A percentile compares a stretch with the other conserved stretches of the same genome.
Conservation (phyloP, 2,329 filamentous ascomycete species). For the Aspergillus nomiae region DNA sequence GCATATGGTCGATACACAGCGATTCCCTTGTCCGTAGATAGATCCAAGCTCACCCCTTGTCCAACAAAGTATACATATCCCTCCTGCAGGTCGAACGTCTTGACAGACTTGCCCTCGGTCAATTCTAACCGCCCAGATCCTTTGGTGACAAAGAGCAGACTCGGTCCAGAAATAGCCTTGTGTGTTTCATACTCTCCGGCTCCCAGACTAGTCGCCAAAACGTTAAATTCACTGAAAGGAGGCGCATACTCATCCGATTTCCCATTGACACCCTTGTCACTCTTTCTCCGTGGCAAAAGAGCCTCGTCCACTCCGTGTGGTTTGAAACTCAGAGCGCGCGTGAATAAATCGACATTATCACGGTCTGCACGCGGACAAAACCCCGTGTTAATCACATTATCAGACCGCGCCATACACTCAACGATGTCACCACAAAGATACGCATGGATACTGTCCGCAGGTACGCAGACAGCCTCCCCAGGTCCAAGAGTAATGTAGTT, state of each 20-base stretch:
- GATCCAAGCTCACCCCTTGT: slow-evolving; percentile 54
- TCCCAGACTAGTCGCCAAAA: slow-evolving; percentile 62
- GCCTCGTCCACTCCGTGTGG: slow-evolving; percentile 62
- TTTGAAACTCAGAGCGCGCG: slow-evolving; percentile 63
- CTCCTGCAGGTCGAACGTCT: slow-evolving; percentile 57
- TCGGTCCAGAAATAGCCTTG: slow-evolving; percentile 59
- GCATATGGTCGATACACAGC: slow-evolving; percentile 53
- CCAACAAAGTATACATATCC: slow-evolving; percentile 70
- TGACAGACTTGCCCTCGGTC: slow-evolving; percentile 42
- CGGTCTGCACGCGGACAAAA: slow-evolving; percentile 70
- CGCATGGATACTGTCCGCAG: slow-evolving; percentile 73
- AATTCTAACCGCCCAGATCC: slow-evolving; percentile 61
- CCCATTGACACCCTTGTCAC: slow-evolving; percentile 56
- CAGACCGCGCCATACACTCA: slow-evolving; percentile 75
- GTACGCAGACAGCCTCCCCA: slow-evolving; percentile 70
- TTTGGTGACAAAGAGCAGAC: slow-evolving; percentile 63
- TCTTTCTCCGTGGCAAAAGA: slow-evolving; percentile 53
- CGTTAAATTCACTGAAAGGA: slow-evolving; percentile 71
- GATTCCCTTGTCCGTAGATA: slow-evolving; percentile 47
- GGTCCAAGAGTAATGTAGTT: slow-evolving; percentile 69
- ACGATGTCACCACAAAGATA: slow-evolving; percentile 74
- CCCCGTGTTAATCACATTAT: slow-evolving; percentile 74
- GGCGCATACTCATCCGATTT: slow-evolving; percentile 67
- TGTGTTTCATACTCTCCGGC: slow-evolving; percentile 62
- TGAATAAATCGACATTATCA: slow-evolving; percentile 66